Evolutionary conservation across 139 green algal genomes (phyloP).

Genomic region (Medakamo hakoo): DNA sequence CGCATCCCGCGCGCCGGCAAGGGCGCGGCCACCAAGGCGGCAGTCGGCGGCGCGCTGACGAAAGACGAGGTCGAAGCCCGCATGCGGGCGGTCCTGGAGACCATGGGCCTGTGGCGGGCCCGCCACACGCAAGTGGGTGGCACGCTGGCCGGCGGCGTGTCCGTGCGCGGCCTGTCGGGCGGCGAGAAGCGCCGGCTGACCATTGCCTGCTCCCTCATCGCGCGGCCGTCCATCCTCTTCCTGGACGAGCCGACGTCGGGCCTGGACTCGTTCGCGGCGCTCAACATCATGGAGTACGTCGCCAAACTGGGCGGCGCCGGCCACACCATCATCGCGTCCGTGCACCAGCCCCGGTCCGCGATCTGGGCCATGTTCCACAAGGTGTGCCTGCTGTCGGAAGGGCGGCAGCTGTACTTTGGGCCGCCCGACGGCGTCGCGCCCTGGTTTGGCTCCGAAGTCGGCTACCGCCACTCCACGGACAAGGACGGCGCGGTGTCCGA

Average conservation of each 20-base stretch:
- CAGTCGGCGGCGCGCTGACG: too few relatives aligned
- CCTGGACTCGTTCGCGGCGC: constrained; percentile 24
- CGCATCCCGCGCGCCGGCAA: constrained; percentile 4
- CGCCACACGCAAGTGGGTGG: constrained; percentile 12
- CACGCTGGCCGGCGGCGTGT: constrained; percentile 3
- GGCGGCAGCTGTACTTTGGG: neutral
- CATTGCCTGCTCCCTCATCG: constrained; percentile 29
- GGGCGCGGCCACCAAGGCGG: neutral
- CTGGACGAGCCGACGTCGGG: constrained; percentile 38
- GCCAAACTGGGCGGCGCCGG: neutral
- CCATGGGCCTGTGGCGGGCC: constrained; percentile 6
- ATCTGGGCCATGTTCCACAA: constrained; percentile 11
- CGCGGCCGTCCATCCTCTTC: constrained; percentile 25
- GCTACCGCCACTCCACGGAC: constrained; percentile 11
- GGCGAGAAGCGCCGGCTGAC: constrained; percentile 33
- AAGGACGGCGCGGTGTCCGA: constrained; percentile 13
- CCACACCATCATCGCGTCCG: constrained; percentile 9
- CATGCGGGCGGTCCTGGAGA: constrained; percentile 6
- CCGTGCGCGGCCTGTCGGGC: constrained; percentile 15
- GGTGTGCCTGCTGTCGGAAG: neutral
- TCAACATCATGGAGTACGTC: constrained; percentile 10
- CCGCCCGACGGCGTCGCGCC: constrained; percentile 6
- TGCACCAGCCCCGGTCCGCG: constrained; percentile 11
- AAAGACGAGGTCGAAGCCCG: neutral
- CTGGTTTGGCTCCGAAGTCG: constrained; percentile 18